Conservation (phyloP, 2,329 filamentous ascomycete genomes). For the Ascomycota sp. region DNA sequence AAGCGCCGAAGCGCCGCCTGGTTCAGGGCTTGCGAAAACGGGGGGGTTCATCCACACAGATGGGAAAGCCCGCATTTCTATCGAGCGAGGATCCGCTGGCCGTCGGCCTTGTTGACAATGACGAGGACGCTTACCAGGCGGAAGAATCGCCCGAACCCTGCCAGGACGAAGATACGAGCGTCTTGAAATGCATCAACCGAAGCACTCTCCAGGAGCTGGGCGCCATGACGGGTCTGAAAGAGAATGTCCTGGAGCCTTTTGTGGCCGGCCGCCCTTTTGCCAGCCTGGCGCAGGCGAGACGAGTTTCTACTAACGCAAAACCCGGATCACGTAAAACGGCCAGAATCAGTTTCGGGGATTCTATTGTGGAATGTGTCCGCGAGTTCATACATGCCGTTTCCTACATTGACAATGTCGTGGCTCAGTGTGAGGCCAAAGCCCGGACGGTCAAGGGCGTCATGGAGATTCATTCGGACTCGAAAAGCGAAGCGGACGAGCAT, state of each 20-base stretch:
- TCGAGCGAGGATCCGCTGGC: slow-evolving; percentile 14
- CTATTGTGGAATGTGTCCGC: slow-evolving; percentile 30
- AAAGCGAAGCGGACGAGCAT: slow-evolving; percentile 11
- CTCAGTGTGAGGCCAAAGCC: slow-evolving; percentile 53
- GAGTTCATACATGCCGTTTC: slow-evolving; percentile 65
- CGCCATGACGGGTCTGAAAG: slow-evolving; percentile 59
- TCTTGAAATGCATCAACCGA: slow-evolving; percentile 68
- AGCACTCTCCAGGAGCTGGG: slow-evolving; percentile 57
- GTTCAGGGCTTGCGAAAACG: slow-evolving; percentile 15
- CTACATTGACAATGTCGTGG: slow-evolving; percentile 66
- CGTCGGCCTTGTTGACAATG: slow-evolving; percentile 17
- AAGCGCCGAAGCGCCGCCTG: slow-evolving; percentile 13
- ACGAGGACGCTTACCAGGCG: slow-evolving; percentile 20
- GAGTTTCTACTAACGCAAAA: slow-evolving; percentile 34
- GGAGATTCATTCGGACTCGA: slow-evolving; percentile 24
- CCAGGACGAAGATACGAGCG: slow-evolving; percentile 17
- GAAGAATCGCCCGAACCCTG: slow-evolving; percentile 10
- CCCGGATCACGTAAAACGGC: slow-evolving; percentile 23
- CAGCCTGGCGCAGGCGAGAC: slow-evolving; percentile 42
- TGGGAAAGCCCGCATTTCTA: slow-evolving; percentile 5
- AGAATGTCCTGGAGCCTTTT: slow-evolving; percentile 47
- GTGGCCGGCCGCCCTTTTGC: slow-evolving; percentile 57
- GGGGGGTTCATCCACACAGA: slow-evolving; percentile 7
- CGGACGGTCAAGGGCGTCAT: slow-evolving; percentile 28
- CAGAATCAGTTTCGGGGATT: slow-evolving; percentile 28